Base-by-base conservation (phyloP, 306 rosid species). In the Trifolium dubium region DNA sequence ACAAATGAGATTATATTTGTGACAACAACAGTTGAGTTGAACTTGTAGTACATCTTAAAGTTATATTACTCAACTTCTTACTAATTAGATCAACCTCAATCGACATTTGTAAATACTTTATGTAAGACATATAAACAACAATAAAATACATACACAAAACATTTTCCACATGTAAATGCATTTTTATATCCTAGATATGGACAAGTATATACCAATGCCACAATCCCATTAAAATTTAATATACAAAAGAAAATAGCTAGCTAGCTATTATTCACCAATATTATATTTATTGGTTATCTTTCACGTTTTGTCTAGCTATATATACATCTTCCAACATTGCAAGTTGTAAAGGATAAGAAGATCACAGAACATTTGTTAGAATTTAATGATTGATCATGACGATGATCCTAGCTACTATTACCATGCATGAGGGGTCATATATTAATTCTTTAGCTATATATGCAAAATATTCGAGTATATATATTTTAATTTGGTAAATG, bases 381-480 rank as follows among this genome's bases (percentile, higher is more conserved):
- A 35, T 29, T 14, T 55, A 18, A 59, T 43, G 32, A n/a, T 72
- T 77, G 71, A 39, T 60, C 8, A 54, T 70, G 32, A 66, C 55
- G 8, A 47, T 62, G 69, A 66, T 34, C 47, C 68, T 55, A n/a
- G n/a, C n/a, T n/a, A 30, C 41, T 67, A 55, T 30, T 30, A 9
- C 37, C 29, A 37, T n/a, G 50, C 77, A 32, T 72, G 70, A 78
- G 70, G 18, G 64, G 17, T 64, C 46, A 18, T 23, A 23, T 23
- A 23, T 23, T 23, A 23, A 23, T 44, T 72, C 18, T 59, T 31
- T 56, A 55, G 5, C 5, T 71, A 34, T 62, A 6, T 37, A 8
- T 41, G 73, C 56, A 80, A 75, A 34, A 59, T 32, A 64, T 82
- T 51, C 53, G 50, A 59, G 12, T 50, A 67, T 47, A 40, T 34